A percentile compares a stretch with the other conserved stretches of the same genome.
phyloP scores from a whole-genome alignment of 371 early-diverging fungal genomes.

The Rhizopus sp. region DNA sequence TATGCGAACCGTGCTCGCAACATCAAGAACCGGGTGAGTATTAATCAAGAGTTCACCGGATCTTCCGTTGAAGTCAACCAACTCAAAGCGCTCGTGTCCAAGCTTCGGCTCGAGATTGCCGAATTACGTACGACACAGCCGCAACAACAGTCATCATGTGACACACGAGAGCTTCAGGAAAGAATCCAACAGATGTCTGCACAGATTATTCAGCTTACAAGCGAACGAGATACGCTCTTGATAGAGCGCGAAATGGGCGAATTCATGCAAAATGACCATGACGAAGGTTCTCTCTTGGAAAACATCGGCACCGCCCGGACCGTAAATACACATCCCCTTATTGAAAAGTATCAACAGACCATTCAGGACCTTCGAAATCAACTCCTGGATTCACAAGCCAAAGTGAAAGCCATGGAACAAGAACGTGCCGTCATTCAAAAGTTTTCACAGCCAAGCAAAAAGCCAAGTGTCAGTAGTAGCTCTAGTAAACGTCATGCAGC shows the following conservation, averaged over 20 bases:
- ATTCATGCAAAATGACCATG: conserved; percentile 28
- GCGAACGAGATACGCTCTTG: conserved; percentile 62
- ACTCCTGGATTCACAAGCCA: conserved; percentile 45
- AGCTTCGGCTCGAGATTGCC: conserved; percentile 61
- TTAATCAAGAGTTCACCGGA: conserved; percentile 69
- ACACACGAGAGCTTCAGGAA: conserved; percentile 25
- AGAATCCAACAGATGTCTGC: conserved; percentile 9
- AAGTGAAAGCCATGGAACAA: conserved; percentile 28
- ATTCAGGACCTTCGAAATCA: conserved; percentile 55
- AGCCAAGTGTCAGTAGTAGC: conserved; percentile 3
- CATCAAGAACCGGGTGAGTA: conserved; percentile 79
- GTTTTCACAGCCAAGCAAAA: conserved; percentile 12
- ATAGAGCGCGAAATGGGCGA: conserved; percentile 55
- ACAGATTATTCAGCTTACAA: conserved; percentile 51
- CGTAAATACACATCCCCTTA: conserved; percentile 50
- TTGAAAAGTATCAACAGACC: conserved; percentile 53
- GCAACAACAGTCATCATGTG: conserved; percentile 33
- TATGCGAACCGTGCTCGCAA: conserved; percentile 89
- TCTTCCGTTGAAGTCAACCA: conserved; percentile 62
- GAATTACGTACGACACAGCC: conserved; percentile 38
- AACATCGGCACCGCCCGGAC: conserved; percentile 5
- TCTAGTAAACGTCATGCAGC: conserved; percentile 15
- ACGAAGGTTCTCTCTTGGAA: conserved; percentile 18
- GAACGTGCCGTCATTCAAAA: conserved; percentile 16
- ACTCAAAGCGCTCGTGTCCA: conserved; percentile 63